Conservation (phyloP, 768 basidiomycete genomes). For the Pleurotus cornucopiae region DNA sequence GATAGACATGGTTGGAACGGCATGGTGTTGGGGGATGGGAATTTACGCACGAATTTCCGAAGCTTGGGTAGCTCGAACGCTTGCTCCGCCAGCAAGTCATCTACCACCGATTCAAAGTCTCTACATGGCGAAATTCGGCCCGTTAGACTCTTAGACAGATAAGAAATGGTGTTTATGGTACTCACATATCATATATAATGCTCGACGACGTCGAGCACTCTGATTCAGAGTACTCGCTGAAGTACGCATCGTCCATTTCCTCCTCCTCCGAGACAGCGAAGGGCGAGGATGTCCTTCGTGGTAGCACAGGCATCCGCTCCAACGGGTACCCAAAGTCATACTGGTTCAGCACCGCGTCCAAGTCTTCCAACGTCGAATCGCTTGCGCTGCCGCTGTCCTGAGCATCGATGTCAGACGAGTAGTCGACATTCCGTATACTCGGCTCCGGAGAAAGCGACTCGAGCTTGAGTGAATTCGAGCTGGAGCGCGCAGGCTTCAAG, state of each 20-base stretch:
- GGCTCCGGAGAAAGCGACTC: slow-evolving; percentile 6
- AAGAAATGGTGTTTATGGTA: neutral
- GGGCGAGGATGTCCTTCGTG: neutral
- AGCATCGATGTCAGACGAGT: slow-evolving; percentile 4
- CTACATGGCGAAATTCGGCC: slow-evolving; percentile 11
- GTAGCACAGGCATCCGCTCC: neutral
- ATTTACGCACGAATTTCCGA: slow-evolving; percentile 16
- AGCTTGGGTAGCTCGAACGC: slow-evolving; percentile 15
- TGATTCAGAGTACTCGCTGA: slow-evolving; percentile 17
- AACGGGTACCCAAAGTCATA: slow-evolving; percentile 11
- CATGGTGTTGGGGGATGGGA: neutral
- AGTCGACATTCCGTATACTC: slow-evolving; percentile 4
- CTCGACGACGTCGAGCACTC: slow-evolving; percentile 25
- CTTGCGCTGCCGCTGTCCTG: slow-evolving; percentile 8
- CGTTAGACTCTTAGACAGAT: neutral
- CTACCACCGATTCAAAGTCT: slow-evolving; percentile 28
- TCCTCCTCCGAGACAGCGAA: neutral
- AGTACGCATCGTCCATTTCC: neutral
- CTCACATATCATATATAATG: slow-evolving; percentile 26
- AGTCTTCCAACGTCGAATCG: slow-evolving; percentile 10
- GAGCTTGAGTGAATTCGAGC: neutral
- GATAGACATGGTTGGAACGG: neutral
- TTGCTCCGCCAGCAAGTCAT: slow-evolving; percentile 22
- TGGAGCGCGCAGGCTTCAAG: neutral
- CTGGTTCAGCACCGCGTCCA: slow-evolving; percentile 2